Conservation (phyloP, 208 protist genomes). For the Wallacemonas sp. region DNA sequence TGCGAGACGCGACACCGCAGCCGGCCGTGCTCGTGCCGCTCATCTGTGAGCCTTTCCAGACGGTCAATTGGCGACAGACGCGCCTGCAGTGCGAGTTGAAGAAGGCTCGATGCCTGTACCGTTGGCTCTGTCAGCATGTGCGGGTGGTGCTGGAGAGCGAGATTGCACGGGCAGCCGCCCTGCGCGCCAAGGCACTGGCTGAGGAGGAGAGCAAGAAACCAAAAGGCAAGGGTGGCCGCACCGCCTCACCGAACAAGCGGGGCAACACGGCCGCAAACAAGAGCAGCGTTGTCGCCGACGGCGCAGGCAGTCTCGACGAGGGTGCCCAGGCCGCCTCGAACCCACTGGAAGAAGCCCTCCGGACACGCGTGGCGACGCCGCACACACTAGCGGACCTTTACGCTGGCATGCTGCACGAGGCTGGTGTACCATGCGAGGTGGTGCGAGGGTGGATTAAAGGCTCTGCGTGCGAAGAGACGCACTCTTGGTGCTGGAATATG, state of each 20-base stretch:
- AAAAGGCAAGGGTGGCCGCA: not conserved
- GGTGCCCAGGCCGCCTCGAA: constrained; percentile 17
- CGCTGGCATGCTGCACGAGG: constrained; percentile 39
- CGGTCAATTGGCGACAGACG: constrained; percentile 65
- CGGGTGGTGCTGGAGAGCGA: constrained; percentile 5
- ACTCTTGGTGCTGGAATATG: constrained; percentile 78
- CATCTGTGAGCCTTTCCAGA: constrained; percentile 38
- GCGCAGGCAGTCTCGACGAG: not conserved
- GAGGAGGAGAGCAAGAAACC: constrained; percentile 11
- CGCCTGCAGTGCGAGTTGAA: constrained; percentile 49
- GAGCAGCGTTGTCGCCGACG: not conserved
- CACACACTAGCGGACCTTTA: constrained; percentile 52
- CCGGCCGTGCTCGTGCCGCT: constrained; percentile 20
- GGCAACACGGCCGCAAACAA: constrained; percentile 12
- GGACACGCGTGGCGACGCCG: constrained; percentile 37
- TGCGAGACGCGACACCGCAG: constrained; percentile 7
- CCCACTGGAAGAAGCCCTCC: constrained; percentile 32
- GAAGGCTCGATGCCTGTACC: constrained; percentile 58
- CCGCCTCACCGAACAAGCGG: constrained; percentile 1
- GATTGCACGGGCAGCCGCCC: not conserved
- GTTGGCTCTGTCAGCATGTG: constrained; percentile 67
- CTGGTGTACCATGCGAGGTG: constrained; percentile 41
- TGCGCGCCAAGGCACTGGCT: not conserved
- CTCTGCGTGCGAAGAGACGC: constrained; percentile 35
- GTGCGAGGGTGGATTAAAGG: constrained; percentile 63